Base-by-base conservation (phyloP, 2,329 filamentous ascomycete species). In the Colletotrichum tamarilloi region DNA sequence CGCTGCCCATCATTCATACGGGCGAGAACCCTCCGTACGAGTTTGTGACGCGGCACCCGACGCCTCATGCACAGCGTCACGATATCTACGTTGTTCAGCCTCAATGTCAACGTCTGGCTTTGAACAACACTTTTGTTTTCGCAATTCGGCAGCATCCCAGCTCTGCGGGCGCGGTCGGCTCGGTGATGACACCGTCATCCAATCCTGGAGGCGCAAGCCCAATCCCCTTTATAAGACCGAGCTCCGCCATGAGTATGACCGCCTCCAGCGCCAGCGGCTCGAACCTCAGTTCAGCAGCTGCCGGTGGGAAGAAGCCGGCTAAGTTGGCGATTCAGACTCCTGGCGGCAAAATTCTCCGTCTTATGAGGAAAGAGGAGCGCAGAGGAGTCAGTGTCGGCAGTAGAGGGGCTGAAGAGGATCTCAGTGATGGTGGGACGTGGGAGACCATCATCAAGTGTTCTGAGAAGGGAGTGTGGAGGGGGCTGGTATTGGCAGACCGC, bases 41-140 rank as follows among this genome's bases (percentile, higher is more conserved):
- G 72, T 99, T 98, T 82, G 89, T 98, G 58, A 93, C 93, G 52
- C 91, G 97, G 5, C 97, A 99, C 81, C 97, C 97, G 8, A 99
- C 97, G 3, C 97, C 97, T 9, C 97, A 99, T 81, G 97, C 97
- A n/a, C 95, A 98, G 80, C 91, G 96, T 55, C 95, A 99, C 82
- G 97, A 99, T 81, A 92, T 99, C 72, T 99, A 99, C 82, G 94
- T 99, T 75, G 94, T 95, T 57, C 97, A 98, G 80, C 97, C 97
- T 1, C 97, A 99, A 82, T 99, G 97, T 81, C 90, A 93, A 76
- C 91, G 92, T 30, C 87, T 99, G 32, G 95, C 95, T 1, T 87
- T 97, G 68, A 98, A 98, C 85, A 98, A 99, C 81, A 99, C 97
- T 0, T 99, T 98, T 80, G 96, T 99, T 32, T 99, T 99, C 82